phyloP scores from a whole-genome alignment of 495 filamentous ascomycete species.

The Choiromyces venosus region DNA sequence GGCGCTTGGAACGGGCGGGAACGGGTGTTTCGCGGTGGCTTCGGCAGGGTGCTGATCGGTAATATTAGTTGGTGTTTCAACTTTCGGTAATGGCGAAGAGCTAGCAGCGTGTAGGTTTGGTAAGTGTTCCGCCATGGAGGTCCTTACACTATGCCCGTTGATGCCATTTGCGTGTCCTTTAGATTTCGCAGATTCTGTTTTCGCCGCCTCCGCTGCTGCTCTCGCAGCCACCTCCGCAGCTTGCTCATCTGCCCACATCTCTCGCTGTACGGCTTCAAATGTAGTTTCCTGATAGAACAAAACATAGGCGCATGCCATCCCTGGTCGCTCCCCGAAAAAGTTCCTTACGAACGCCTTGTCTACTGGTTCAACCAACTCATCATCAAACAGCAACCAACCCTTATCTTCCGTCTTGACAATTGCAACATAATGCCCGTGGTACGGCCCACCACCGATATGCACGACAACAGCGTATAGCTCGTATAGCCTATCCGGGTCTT shows the following conservation, averaged over 20 bases:
- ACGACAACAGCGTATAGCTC: slow-evolving; percentile 98
- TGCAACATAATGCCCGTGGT: slow-evolving; percentile 94
- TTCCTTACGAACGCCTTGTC: slow-evolving; percentile 95
- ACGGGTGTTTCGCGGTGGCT: slow-evolving; percentile 34
- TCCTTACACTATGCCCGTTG: slow-evolving; percentile 23
- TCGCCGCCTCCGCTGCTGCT: slow-evolving; percentile 53
- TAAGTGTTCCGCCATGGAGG: slow-evolving; percentile 7
- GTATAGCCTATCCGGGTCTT: slow-evolving; percentile 90
- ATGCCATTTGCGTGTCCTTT: slow-evolving; percentile 44
- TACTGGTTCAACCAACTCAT: slow-evolving; percentile 96
- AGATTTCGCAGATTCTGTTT: slow-evolving; percentile 52
- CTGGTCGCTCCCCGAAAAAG: slow-evolving; percentile 91
- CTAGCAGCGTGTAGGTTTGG: slow-evolving; percentile 32
- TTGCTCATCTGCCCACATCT: slow-evolving; percentile 58
- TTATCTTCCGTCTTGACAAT: slow-evolving; percentile 96
- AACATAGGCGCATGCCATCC: slow-evolving; percentile 90
- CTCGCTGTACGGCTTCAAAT: slow-evolving; percentile 72
- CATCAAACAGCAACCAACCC: slow-evolving; percentile 94
- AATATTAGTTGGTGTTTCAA: slow-evolving; percentile 28
- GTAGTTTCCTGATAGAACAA: slow-evolving; percentile 98
- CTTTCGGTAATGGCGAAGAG: slow-evolving; percentile 15
- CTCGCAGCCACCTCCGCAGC: slow-evolving; percentile 68
- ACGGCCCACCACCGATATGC: slow-evolving; percentile 95
- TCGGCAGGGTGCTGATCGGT: slow-evolving; percentile 38
- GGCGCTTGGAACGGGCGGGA: slow-evolving; percentile 22